Percentiles rank a stretch among this genome's conserved stretches.
These are phyloP conservation scores for Prorocentrum cordatum DNA, from an alignment of 169 alveolate species.

Conservation along the genomic window DNA sequence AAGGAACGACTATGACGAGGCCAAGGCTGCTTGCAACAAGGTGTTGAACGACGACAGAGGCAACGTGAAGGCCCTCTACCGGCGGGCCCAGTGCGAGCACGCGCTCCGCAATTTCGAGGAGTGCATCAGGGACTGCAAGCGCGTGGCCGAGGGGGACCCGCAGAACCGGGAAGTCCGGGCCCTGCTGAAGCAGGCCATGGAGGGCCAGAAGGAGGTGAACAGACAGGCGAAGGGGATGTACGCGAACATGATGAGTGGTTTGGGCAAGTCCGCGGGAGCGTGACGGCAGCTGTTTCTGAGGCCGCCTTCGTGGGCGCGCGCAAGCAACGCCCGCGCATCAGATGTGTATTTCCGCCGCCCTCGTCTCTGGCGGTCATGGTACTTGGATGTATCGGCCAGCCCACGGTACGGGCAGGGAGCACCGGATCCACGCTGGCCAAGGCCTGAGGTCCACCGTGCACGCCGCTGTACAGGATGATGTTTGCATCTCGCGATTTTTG, in stretches of 20 bases:
- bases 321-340: too few relatives aligned
- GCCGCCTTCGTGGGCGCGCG: too few relatives aligned
- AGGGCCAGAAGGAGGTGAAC: constrained; percentile 39
- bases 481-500: too few relatives aligned
- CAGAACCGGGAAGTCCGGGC: constrained; percentile 16
- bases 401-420: too few relatives aligned
- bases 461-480: too few relatives aligned
- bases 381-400: too few relatives aligned
- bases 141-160: constrained; percentile 13
- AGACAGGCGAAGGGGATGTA: constrained; percentile 16
- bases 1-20: background rate
- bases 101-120: constrained; percentile 8
- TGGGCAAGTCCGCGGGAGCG: too few relatives aligned
- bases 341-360: too few relatives aligned
- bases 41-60: background rate
- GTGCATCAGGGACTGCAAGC: constrained; percentile 14
- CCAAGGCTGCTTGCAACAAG: background rate
- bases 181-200: background rate
- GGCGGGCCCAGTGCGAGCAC: background rate
- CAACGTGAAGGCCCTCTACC: constrained; percentile 31
- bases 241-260: constrained; percentile 47
- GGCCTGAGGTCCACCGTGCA: too few relatives aligned
- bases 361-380: too few relatives aligned
- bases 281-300: too few relatives aligned
- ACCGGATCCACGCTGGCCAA: too few relatives aligned